Evolutionary conservation across 768 basidiomycete genomes (phyloP).

Genomic region (Podaxis sp.): DNA sequence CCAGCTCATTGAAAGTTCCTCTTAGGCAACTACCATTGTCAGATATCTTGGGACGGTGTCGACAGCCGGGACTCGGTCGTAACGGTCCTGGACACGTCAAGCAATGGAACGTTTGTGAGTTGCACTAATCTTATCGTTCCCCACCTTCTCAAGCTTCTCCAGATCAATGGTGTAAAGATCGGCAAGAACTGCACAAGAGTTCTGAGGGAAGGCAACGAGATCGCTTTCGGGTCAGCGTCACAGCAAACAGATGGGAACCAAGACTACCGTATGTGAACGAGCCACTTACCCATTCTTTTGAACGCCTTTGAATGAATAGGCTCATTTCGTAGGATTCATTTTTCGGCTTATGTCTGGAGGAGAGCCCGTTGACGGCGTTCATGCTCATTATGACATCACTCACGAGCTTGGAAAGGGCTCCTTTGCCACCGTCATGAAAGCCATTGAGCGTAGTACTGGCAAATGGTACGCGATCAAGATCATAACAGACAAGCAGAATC

Average conservation of each 20-base stretch:
- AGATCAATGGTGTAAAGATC: slow-evolving; percentile 73
- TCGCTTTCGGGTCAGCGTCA: slow-evolving; percentile 72
- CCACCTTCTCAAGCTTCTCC: not conserved
- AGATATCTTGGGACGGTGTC: slow-evolving; percentile 58
- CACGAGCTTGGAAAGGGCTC: slow-evolving; percentile 84
- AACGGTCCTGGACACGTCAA: slow-evolving; percentile 56
- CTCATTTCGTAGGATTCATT: slow-evolving; percentile 54
- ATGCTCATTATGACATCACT: slow-evolving; percentile 65
- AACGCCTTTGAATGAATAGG: not conserved
- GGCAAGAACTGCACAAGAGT: slow-evolving; percentile 54
- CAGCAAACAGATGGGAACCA: slow-evolving; percentile 48
- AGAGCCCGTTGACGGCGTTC: slow-evolving; percentile 50
- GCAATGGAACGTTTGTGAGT: slow-evolving; percentile 74
- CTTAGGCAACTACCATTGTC: slow-evolving; percentile 58
- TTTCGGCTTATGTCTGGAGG: slow-evolving; percentile 64
- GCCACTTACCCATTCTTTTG: not conserved
- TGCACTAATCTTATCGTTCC: not conserved
- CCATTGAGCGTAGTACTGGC: slow-evolving; percentile 69
- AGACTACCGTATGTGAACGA: slow-evolving; percentile 66
- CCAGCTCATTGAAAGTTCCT: not conserved
- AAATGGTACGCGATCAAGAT: slow-evolving; percentile 87
- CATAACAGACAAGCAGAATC: slow-evolving; percentile 52
- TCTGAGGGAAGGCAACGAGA: slow-evolving; percentile 79
- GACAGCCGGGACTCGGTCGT: slow-evolving; percentile 42
- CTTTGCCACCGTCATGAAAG: slow-evolving; percentile 89